These are phyloP conservation scores for Andalucia godoyi DNA, from an alignment of 78 protist genomes.

Conservation along the genomic window DNA sequence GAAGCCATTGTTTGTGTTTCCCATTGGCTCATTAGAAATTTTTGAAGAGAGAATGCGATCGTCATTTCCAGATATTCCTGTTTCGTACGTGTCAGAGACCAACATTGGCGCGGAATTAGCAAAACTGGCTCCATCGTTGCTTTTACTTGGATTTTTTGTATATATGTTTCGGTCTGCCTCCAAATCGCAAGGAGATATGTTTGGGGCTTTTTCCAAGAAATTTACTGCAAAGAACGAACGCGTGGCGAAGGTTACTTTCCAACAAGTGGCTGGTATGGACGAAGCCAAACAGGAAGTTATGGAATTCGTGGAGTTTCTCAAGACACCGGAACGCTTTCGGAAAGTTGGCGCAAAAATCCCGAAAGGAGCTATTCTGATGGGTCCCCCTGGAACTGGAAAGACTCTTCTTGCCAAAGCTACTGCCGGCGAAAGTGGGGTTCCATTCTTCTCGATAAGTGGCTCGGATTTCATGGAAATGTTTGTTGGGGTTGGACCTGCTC, in stretches of 20 bases:
- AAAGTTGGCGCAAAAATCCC: conserved; percentile 41
- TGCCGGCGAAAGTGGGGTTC: conserved; percentile 91
- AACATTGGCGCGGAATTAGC: too few species aligned
- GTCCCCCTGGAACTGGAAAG: conserved; percentile 49
- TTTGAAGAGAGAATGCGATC: too few species aligned
- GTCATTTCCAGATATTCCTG: too few species aligned
- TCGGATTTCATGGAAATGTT: conserved; percentile 93
- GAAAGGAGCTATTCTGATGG: conserved; percentile 27
- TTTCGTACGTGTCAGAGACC: too few species aligned
- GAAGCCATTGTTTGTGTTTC: too few species aligned
- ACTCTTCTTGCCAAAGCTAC: conserved; percentile 46
- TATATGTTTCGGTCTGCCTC: too few species aligned
- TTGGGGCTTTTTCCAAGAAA: too few species aligned
- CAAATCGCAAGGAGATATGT: too few species aligned
- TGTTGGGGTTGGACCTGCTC: conserved; percentile 92
- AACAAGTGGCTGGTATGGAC: conserved; percentile 39
- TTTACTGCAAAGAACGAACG: too few species aligned
- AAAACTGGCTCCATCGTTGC: too few species aligned
- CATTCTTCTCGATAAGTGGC: conserved; percentile 86
- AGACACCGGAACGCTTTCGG: conserved; percentile 16
- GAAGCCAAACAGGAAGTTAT: conserved; percentile 36
- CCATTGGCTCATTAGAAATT: too few species aligned
- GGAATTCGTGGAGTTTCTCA: conserved; percentile 22
- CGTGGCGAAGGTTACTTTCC: conserved; percentile 5
- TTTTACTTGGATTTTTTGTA: too few species aligned